phyloP scores from a whole-genome alignment of 2,329 filamentous ascomycete species.

The Dissoconium aciculare region DNA sequence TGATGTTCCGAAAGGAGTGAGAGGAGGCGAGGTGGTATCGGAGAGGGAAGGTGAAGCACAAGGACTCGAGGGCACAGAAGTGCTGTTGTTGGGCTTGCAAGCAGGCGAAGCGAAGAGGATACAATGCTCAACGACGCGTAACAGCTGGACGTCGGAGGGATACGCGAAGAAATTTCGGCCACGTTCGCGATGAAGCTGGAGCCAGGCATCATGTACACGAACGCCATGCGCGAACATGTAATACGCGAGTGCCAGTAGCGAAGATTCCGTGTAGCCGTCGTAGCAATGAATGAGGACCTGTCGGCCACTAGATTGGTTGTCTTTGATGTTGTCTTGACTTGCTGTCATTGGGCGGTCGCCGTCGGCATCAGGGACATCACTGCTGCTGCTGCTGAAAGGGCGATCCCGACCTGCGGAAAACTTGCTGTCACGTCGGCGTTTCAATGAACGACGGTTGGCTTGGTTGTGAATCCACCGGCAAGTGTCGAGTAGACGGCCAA shows the following conservation, averaged over 20 bases:
- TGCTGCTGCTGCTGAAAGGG: no score
- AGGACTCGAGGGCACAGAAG: no score
- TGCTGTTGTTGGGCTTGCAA: no score
- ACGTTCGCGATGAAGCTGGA: constrained; percentile 65
- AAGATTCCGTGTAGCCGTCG: constrained; percentile 92
- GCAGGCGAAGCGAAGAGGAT: no score
- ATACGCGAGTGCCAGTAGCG: constrained; percentile 77
- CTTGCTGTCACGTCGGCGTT: constrained; percentile 31
- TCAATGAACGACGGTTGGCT: constrained; percentile 38
- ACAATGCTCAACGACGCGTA: no score
- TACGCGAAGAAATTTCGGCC: constrained; percentile 94
- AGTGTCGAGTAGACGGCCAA: constrained; percentile 70
- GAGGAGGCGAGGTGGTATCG: constrained; percentile 58
- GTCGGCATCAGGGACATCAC: constrained; percentile 32
- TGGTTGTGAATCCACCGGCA: constrained; percentile 83
- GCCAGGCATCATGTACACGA: constrained; percentile 72
- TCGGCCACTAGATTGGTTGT: constrained; percentile 27
- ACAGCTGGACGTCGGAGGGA: constrained; percentile 68
- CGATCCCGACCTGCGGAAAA: constrained; percentile 15
- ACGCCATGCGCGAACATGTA: constrained; percentile 80
- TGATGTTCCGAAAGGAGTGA: no score
- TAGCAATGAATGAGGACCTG: constrained; percentile 83
- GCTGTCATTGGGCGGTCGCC: constrained; percentile 41
- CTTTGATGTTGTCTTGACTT: no score
- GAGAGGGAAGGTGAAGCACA: no score